Base-by-base conservation (phyloP, 139 green algal genomes). In the Haematococcus sp. region DNA sequence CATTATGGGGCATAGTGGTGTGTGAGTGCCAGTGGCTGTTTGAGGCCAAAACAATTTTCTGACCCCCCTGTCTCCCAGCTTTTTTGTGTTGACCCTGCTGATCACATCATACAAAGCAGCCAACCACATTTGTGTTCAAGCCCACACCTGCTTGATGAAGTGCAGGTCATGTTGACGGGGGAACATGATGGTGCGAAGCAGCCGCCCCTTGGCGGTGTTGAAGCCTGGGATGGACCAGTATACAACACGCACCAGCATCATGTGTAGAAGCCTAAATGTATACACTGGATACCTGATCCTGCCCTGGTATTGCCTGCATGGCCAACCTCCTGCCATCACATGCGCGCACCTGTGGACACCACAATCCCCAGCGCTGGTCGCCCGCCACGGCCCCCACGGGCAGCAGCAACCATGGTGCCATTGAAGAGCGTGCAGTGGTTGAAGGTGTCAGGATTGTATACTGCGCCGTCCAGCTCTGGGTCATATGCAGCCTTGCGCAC, bases 141-240 rank as follows among this genome's bases (percentile, higher is more conserved):
- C n/a, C 25, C 61, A 25, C 20, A 68, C 61, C 61, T 68, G 61
- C 32, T 51, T 61, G 27, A 75, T 74, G 70, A 85, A 85, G 25
- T 68, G 75, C 56, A 68, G 46, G 64, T 77, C 70, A 43, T 85
- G 81, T 25, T 54, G 19, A 13, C 71, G 63, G 15, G 78, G 81
- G 74, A 83, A 79, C 63, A 87, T 72, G 65, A 87, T 84, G 61
- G 55, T 71, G 63, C 74, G 75, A 44, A 85, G 63, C 30, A 88
- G 78, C 61, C 79, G 75, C 13, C 82, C 82, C 72, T 84, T 84
- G 71, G 81, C 81, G 9, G 77, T 79, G 66, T 56, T 77, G 61
- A 49, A 49, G 40, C 40, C 40, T 49, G 40, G 7, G 11, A 7
- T 19, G 11, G 11, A 7, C 40, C 40, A 49, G n/a, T 43, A 59